These are phyloP conservation scores for Blastobotrys chiropterorum DNA, from an alignment of 805 yeast species.

Conservation along the genomic window DNA sequence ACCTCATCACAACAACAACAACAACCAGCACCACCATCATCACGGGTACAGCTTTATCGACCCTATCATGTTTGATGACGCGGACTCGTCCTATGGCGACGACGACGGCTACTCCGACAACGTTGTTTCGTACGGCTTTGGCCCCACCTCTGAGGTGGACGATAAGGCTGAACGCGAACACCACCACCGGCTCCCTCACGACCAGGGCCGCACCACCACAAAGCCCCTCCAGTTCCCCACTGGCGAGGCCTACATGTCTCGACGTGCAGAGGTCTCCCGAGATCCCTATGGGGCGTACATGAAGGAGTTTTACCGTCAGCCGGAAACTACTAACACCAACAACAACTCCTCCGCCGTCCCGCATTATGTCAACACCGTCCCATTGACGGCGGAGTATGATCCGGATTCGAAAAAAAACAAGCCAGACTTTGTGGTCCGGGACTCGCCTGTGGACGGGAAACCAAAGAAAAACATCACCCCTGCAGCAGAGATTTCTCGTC, in stretches of 20 bases:
- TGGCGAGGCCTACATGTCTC: background rate
- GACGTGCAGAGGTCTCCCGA: background rate
- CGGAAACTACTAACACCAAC: too few relatives aligned
- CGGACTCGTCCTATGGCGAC: background rate
- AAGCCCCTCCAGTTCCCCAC: background rate
- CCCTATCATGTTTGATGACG: background rate
- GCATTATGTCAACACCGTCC: background rate
- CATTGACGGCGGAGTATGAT: background rate
- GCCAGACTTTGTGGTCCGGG: background rate
- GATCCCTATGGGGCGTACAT: background rate
- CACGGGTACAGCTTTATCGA: background rate
- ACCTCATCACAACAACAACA: too few relatives aligned
- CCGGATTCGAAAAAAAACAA: background rate
- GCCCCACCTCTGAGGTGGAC: slow-evolving; percentile 14
- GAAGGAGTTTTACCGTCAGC: background rate
- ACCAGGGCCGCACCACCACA: background rate
- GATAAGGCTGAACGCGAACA: background rate
- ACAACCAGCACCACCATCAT: background rate
- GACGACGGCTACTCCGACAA: slow-evolving; percentile 1
- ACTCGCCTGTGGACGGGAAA: background rate
- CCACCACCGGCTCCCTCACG: background rate
- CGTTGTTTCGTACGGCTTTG: slow-evolving; percentile 15
- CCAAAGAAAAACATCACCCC: background rate
- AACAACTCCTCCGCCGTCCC: background rate
- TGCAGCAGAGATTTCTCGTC: background rate